A percentile compares a stretch with the other conserved stretches of the same genome.
Evolutionary conservation across 208 protist genomes (phyloP).

Genomic region (Phytomonas francai): DNA sequence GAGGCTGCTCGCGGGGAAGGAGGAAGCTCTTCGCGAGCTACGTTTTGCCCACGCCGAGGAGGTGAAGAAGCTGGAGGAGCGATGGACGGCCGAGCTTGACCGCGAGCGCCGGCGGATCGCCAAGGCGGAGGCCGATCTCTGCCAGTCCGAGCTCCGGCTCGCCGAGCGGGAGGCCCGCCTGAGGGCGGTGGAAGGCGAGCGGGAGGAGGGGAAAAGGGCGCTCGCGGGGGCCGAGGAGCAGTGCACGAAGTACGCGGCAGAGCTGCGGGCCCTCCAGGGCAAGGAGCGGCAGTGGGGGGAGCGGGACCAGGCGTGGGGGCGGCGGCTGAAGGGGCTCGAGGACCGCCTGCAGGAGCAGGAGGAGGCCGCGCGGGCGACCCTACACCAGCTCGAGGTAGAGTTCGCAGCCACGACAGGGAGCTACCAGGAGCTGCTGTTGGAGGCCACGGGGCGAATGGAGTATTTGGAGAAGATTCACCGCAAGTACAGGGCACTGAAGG

Average conservation of each 20-base stretch:
- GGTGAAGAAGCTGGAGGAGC: slow-evolving; percentile 33
- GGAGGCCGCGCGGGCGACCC: slow-evolving; percentile 25
- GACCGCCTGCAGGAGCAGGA: slow-evolving; percentile 33
- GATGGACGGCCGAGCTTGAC: too few species aligned
- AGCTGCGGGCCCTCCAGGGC: slow-evolving; percentile 15
- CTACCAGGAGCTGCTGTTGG: slow-evolving; percentile 63
- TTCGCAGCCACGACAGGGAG: slow-evolving; percentile 44
- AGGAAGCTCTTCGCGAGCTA: slow-evolving; percentile 29
- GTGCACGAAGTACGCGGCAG: slow-evolving; percentile 8
- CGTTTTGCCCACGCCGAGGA: slow-evolving; percentile 31
- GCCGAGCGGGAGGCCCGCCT: slow-evolving; percentile 1
- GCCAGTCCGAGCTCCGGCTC: too few species aligned
- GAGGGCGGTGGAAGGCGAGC: slow-evolving; percentile 8
- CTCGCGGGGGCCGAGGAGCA: slow-evolving; percentile 14
- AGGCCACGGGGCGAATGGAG: slow-evolving; percentile 47
- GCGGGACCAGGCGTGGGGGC: slow-evolving; percentile 16
- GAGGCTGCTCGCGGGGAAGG: too few species aligned
- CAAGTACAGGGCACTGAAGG: slow-evolving; percentile 70
- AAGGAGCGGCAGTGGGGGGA: slow-evolving; percentile 20
- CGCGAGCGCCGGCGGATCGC: slow-evolving; percentile 9
- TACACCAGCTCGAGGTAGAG: slow-evolving; percentile 59
- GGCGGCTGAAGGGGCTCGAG: slow-evolving; percentile 28
- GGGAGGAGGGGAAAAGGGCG: slow-evolving; percentile 13
- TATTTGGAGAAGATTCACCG: slow-evolving; percentile 54
- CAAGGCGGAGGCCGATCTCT: not conserved